A percentile compares a stretch with the other conserved stretches of the same genome.
Evolutionary conservation across 164 flowering plant genomes (phyloP).

Genomic region (Paratinospora sagittata): DNA sequence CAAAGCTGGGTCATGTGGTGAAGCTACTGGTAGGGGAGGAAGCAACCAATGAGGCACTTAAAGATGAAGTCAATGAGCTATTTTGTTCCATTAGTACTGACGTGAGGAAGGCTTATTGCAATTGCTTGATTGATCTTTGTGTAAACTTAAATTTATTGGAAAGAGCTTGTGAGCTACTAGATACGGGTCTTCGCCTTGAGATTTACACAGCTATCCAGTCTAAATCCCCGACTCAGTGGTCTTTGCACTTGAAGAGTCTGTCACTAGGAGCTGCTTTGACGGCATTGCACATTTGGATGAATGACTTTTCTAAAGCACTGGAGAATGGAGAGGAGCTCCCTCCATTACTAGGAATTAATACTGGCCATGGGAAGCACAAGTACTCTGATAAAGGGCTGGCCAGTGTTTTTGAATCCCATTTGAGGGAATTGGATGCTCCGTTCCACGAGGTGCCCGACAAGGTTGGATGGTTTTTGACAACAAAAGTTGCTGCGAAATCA

Average conservation of each 20-base stretch:
- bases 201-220: constrained; percentile 60
- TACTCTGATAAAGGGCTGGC: constrained; percentile 69
- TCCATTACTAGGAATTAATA: constrained; percentile 72
- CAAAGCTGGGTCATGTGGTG: constrained; percentile 59
- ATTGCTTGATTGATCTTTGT: constrained; percentile 89
- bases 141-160: constrained; percentile 59
- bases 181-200: constrained; percentile 50
- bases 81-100: constrained; percentile 36
- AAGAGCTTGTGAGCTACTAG: constrained; percentile 66
- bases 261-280: constrained; percentile 90
- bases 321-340: constrained; percentile 81
- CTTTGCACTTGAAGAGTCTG: constrained; percentile 71
- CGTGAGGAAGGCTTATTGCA: constrained; percentile 72
- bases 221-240: constrained; percentile 69
- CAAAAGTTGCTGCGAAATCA: constrained; percentile 59
- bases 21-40: constrained; percentile 48
- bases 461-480: constrained; percentile 87
- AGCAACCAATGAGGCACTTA: constrained; percentile 35
- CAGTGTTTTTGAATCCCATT: constrained; percentile 54
- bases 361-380: constrained; percentile 88
- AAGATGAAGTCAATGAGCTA: constrained; percentile 41
- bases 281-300: constrained; percentile 80
- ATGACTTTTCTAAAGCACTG: constrained; percentile 60
- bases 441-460: constrained; percentile 77
- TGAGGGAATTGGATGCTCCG: constrained; percentile 78